A percentile compares a stretch with the other conserved stretches of the same genome.
These are phyloP conservation scores for Backusella westeae DNA, from an alignment of 192 early-diverging fungal genomes.

Conservation along the genomic window DNA sequence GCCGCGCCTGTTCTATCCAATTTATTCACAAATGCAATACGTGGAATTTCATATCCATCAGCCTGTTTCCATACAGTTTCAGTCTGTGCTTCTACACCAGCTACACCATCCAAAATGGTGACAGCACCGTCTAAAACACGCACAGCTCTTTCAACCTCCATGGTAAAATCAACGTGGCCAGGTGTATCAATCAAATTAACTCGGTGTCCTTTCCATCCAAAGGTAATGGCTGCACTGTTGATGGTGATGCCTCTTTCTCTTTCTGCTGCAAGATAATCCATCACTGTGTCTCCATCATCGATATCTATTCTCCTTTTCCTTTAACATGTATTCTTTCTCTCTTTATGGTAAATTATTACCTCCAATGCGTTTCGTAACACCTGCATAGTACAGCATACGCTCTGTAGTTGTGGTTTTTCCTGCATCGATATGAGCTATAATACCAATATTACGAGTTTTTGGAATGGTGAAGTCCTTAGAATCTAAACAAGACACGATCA, in stretches of 20 bases:
- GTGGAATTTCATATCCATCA: slow-evolving; percentile 74
- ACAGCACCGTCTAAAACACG: slow-evolving; percentile 95
- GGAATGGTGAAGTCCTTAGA: slow-evolving; percentile 38
- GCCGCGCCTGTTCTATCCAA: slow-evolving; percentile 86
- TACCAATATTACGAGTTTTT: slow-evolving; percentile 82
- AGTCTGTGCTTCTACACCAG: slow-evolving; percentile 98
- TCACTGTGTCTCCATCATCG: slow-evolving; percentile 91
- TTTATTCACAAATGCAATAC: slow-evolving; percentile 93
- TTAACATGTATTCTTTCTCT: background rate
- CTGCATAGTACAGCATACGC: slow-evolving; percentile 94
- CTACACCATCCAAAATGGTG: slow-evolving; percentile 89
- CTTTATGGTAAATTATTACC: slow-evolving; percentile 41
- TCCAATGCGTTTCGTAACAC: slow-evolving; percentile 84
- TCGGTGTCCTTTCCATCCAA: slow-evolving; percentile 69
- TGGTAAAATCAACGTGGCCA: slow-evolving; percentile 94
- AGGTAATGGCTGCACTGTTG: slow-evolving; percentile 87
- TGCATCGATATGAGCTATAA: slow-evolving; percentile 97
- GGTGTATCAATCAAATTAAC: slow-evolving; percentile 97
- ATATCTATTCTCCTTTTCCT: slow-evolving; percentile 54
- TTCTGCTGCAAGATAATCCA: slow-evolving; percentile 88
- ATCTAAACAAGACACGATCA: background rate
- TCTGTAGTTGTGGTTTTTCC: slow-evolving; percentile 98
- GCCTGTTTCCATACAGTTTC: slow-evolving; percentile 93
- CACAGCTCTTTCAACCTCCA: slow-evolving; percentile 91
- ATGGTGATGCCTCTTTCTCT: slow-evolving; percentile 95